These are phyloP conservation scores for Dipteronia dyeriana DNA, from an alignment of 345 rosid species.

Conservation along the genomic window DNA sequence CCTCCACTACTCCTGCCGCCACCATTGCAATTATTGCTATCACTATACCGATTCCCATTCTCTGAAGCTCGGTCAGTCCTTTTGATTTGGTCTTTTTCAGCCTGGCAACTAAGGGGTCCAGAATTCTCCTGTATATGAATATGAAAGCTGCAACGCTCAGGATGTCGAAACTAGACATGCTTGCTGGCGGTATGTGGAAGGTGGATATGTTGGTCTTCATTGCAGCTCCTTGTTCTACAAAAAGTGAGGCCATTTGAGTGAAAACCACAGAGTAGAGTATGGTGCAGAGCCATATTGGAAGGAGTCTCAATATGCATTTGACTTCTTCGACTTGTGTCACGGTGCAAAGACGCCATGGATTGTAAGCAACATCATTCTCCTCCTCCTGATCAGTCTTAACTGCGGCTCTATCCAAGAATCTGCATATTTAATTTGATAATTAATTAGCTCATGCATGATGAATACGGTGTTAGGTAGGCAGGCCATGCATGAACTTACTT, in stretches of 20 bases:
- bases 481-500: conserved; percentile 41
- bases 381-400: conserved; percentile 53
- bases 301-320: conserved; percentile 79
- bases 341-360: conserved; percentile 81
- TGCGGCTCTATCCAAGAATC: conserved; percentile 95
- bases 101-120: conserved; percentile 62
- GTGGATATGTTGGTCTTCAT: conserved; percentile 61
- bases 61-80: conserved; percentile 82
- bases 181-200: conserved; percentile 83
- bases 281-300: conserved; percentile 98
- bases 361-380: conserved; percentile 20
- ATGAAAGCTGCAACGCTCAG: conserved; percentile 77
- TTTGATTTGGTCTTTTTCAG: conserved; percentile 41
- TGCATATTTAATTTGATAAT: conserved; percentile 16
- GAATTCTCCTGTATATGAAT: conserved; percentile 69
- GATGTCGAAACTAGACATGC: conserved; percentile 97
- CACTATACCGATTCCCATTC: conserved; percentile 90
- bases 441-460: too few species aligned
- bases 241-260: conserved; percentile 98
- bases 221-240: conserved; percentile 95
- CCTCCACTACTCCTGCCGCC: conserved; percentile 74
- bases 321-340: conserved; percentile 96
- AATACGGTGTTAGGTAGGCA: too few species aligned
- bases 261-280: conserved; percentile 91
- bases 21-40: conserved; percentile 81